A percentile compares a stretch with the other conserved stretches of the same genome.
phyloP scores from a whole-genome alignment of 169 alveolate genomes.

The Plasmodium yoelii region DNA sequence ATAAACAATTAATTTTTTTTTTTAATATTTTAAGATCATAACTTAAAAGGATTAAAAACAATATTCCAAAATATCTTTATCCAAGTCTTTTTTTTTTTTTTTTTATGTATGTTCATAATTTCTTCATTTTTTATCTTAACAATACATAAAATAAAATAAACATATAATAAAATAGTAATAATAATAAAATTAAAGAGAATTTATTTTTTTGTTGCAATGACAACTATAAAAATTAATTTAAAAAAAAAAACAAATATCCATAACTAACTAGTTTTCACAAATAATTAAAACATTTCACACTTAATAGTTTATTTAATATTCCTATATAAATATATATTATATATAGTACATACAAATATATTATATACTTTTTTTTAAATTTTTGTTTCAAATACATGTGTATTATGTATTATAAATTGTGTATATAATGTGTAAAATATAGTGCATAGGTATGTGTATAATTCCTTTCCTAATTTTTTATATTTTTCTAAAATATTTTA shows the following conservation, averaged over 20 bases:
- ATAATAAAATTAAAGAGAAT: conserved; percentile 11
- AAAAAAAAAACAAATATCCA: conserved; percentile 6
- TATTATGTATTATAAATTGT: background rate
- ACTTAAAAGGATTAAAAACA: conserved; percentile 33
- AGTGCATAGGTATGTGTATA: conserved; percentile 8
- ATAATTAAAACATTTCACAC: background rate
- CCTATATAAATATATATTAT: background rate
- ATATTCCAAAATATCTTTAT: background rate
- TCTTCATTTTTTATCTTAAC: background rate
- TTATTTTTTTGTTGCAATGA: conserved; percentile 25
- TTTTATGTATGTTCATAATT: background rate
- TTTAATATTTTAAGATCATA: background rate
- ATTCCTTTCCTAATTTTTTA: background rate
- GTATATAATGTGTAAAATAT: background rate
- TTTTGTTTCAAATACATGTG: background rate
- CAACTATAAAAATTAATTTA: conserved; percentile 15
- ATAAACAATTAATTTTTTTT: background rate
- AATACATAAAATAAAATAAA: background rate
- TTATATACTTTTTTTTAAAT: background rate
- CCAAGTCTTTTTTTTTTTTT: conserved; percentile 21
- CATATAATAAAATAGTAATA: background rate
- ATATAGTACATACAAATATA: background rate
- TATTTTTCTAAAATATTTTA: background rate
- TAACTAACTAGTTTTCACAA: conserved; percentile 11
- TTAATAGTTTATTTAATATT: background rate